phyloP scores from a whole-genome alignment of 495 filamentous ascomycete species.

The Hypoxylon perforatum region DNA sequence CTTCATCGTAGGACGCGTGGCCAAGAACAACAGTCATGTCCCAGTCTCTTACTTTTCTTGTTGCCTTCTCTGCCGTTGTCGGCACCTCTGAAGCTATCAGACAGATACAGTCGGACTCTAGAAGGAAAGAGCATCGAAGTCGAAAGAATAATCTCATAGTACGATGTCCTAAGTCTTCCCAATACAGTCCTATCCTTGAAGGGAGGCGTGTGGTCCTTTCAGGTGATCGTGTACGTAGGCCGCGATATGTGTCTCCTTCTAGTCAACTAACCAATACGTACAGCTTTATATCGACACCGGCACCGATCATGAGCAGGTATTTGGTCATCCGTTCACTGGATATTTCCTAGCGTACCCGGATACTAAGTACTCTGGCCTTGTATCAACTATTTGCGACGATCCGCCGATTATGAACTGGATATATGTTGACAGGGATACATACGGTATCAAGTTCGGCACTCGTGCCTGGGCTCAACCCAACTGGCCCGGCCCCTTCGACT shows the following conservation, averaged over 20 bases:
- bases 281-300: conserved; percentile 54
- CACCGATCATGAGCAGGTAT: conserved; percentile 42
- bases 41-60: conserved; percentile 55
- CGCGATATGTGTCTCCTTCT: too few relatives aligned
- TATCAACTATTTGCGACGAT: conserved; percentile 60
- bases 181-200: conserved; percentile 53
- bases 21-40: conserved; percentile 28
- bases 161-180: conserved; percentile 54
- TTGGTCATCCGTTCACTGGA: conserved; percentile 61
- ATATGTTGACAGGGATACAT: conserved; percentile 61
- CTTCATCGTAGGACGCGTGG: conserved; percentile 7
- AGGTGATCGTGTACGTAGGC: conserved; percentile 54
- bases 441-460: conserved; percentile 62
- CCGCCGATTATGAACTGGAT: conserved; percentile 66
- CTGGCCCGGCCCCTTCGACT: conserved; percentile 58
- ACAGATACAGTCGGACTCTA: conserved; percentile 58
- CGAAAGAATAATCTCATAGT: conserved; percentile 62
- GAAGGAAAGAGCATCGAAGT: conserved; percentile 59
- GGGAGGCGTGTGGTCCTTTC: conserved; percentile 59
- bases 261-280: conserved; percentile 42
- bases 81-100: conserved; percentile 63
- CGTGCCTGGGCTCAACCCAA: conserved; percentile 52
- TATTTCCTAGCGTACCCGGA: conserved; percentile 64
- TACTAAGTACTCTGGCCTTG: conserved; percentile 56
- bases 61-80: conserved; percentile 63